Percentiles rank a stretch among this genome's conserved stretches.
Evolutionary conservation across 1,139 yeast genomes (phyloP).

Genomic region (Ogataea hybrid): DNA sequence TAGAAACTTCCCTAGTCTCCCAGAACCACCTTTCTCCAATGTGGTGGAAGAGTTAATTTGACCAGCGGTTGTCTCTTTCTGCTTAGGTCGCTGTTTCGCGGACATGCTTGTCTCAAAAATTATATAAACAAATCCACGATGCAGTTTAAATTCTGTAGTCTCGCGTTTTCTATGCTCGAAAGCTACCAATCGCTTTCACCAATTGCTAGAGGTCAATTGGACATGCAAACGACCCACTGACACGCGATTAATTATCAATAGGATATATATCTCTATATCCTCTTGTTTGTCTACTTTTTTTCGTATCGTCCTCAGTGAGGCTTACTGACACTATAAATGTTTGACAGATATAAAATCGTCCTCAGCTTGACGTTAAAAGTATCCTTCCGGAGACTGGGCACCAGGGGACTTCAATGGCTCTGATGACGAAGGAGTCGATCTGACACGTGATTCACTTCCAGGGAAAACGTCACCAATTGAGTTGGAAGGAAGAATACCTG

Average conservation of each 20-base stretch:
- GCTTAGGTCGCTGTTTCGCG: slow-evolving; percentile 10
- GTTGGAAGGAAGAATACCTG: slow-evolving; percentile 24
- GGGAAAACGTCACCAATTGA: slow-evolving; percentile 25
- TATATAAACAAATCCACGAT: slow-evolving; percentile 10
- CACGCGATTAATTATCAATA: neutral
- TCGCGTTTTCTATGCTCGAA: slow-evolving; percentile 8
- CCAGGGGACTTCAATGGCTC: slow-evolving; percentile 4
- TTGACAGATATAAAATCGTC: slow-evolving; percentile 2
- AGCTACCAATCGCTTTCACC: slow-evolving; percentile 1
- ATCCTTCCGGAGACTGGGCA: slow-evolving; percentile 1
- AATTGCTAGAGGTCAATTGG: neutral
- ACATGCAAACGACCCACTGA: slow-evolving; percentile 4
- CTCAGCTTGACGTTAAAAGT: neutral
- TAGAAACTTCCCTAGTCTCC: slow-evolving; percentile 14
- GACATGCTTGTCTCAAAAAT: slow-evolving; percentile 11
- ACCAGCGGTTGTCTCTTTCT: slow-evolving; percentile 7
- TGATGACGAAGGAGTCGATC: slow-evolving; percentile 1
- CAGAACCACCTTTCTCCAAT: slow-evolving; percentile 11
- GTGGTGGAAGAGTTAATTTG: slow-evolving; percentile 14
- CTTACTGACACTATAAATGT: slow-evolving; percentile 4
- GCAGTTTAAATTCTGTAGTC: neutral
- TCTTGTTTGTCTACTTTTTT: slow-evolving; percentile 9
- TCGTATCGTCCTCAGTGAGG: slow-evolving; percentile 2
- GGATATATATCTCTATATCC: slow-evolving; percentile 2
- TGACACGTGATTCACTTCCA: neutral